Evolutionary conservation across 345 rosid species (phyloP).

Genomic region (Rhodamnia argentea): DNA sequence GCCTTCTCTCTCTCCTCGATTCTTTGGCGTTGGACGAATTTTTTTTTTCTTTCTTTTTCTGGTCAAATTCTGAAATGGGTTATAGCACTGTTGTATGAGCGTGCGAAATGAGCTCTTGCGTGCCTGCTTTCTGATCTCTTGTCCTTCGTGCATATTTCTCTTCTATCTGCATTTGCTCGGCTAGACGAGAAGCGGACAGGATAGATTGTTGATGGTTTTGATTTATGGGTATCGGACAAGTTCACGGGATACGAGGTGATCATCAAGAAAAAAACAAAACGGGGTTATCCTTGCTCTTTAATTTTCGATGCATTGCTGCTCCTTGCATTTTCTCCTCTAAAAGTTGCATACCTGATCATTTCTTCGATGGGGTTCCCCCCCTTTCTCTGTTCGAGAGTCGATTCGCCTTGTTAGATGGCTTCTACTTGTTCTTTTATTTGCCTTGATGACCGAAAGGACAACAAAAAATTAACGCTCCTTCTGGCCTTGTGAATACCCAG

Average conservation of each 20-base stretch:
- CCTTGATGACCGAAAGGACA: background rate
- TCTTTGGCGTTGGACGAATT: background rate
- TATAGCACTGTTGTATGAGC: background rate
- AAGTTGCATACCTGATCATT: too few species aligned
- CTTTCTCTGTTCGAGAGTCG: background rate
- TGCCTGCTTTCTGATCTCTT: background rate
- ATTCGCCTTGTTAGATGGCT: background rate
- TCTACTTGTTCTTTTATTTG: background rate
- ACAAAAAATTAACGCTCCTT: background rate
- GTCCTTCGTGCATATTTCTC: background rate
- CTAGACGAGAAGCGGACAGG: background rate
- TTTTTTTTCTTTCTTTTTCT: too few species aligned
- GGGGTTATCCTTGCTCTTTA: background rate
- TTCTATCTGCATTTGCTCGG: background rate
- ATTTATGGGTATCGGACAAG: background rate
- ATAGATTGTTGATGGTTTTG: background rate
- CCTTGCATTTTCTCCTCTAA: too few species aligned
- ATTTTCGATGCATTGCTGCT: background rate
- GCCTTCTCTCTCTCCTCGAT: background rate
- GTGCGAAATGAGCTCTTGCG: background rate
- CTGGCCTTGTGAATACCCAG: too few species aligned
- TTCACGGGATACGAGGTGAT: background rate
- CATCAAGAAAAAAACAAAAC: background rate
- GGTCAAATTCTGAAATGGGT: background rate
- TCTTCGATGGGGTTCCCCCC: background rate